Evolutionary conservation across 2,329 filamentous ascomycete genomes (phyloP), one percentile per base, ranked within the genome.

Genomic region (Pseudocercospora musae): DNA sequence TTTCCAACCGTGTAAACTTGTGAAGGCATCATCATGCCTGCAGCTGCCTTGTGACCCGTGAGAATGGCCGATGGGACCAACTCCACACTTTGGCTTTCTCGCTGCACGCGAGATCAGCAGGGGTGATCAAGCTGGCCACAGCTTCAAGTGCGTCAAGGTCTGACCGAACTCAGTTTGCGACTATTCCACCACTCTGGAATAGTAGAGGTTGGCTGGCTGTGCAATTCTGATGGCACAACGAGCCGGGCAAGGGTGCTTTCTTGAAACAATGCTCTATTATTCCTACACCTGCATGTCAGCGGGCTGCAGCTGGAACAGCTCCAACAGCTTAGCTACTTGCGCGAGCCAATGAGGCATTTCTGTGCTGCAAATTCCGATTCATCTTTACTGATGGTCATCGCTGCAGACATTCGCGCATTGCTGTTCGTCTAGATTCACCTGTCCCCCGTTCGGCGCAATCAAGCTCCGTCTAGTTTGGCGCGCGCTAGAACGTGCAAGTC

Each of bases 401-500:
- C 13, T 49, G 46, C 46, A 27, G 21, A 10, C 4, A 29, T 25
- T 15, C 21, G 44, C 44, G 18, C 8, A 10, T 29, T 29, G 48
- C 21, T 15, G 5, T 18, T n/a, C 48, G 23, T 52, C 48, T 25
- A 52, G 25, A 52, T 25, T 25, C 25, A n/a, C 13, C 44, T 48
- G 23, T 25, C 23, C n/a, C 15, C 48, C 31, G 25, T 15, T 52
- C 4, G 21, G 48, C 48, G 48, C 48, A 50, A 20, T 54, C 50
- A 37, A 33, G 23, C 11, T n/a, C 33, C n/a, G 10, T 50, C 23
- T 50, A 46, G 33, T 33, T 10, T n/a, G 56, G 56, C 49, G 61
- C 54, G 61, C 61, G 61, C 61, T 60, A 63, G 53, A 50, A 49
- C n/a, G 61, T 57, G 61, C 61, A 54, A 48, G 57, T 62, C 40